Evolutionary conservation across 1,284 basidiomycete genomes (phyloP).

Genomic region (Pseudozyma flocculosa): DNA sequence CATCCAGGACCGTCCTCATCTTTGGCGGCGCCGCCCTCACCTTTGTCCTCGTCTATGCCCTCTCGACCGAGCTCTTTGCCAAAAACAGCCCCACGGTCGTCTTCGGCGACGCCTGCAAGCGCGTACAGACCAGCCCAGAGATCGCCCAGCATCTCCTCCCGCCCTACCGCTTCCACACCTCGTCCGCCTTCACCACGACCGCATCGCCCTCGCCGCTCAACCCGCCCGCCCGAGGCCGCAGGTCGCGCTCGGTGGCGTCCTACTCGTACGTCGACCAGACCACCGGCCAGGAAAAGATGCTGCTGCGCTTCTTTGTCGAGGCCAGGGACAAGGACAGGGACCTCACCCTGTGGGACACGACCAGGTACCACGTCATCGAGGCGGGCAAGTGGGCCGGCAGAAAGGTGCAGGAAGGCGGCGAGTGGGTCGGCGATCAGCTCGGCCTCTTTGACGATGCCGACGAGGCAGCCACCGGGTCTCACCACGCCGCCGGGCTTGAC

Average conservation of each 20-base stretch:
- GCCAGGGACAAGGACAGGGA: slow-evolving; percentile 44
- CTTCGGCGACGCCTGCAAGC: slow-evolving; percentile 80
- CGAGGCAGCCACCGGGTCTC: no score
- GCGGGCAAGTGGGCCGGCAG: slow-evolving; percentile 35
- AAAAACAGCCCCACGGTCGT: slow-evolving; percentile 88
- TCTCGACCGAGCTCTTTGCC: slow-evolving; percentile 85
- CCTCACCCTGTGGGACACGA: slow-evolving; percentile 35
- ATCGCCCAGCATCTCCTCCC: slow-evolving; percentile 40
- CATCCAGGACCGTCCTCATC: slow-evolving; percentile 79
- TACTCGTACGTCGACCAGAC: slow-evolving; percentile 24
- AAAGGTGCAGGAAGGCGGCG: slow-evolving; percentile 32
- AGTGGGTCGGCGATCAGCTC: slow-evolving; percentile 32
- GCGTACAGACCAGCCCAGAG: slow-evolving; percentile 71
- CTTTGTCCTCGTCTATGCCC: slow-evolving; percentile 71
- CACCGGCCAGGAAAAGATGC: slow-evolving; percentile 41
- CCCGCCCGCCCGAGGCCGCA: slow-evolving; percentile 25
- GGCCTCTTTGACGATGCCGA: slow-evolving; percentile 9
- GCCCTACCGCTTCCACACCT: slow-evolving; percentile 48
- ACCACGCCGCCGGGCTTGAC: no score
- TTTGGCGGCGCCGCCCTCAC: slow-evolving; percentile 67
- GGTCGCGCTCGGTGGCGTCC: slow-evolving; percentile 38
- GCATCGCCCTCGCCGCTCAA: slow-evolving; percentile 40
- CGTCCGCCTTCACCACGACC: slow-evolving; percentile 12
- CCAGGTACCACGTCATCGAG: slow-evolving; percentile 25
- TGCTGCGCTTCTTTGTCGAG: slow-evolving; percentile 44